These are phyloP conservation scores for Lasiosphaeriaceae sp. DNA, from an alignment of 495 filamentous ascomycete genomes.

Conservation along the genomic window DNA sequence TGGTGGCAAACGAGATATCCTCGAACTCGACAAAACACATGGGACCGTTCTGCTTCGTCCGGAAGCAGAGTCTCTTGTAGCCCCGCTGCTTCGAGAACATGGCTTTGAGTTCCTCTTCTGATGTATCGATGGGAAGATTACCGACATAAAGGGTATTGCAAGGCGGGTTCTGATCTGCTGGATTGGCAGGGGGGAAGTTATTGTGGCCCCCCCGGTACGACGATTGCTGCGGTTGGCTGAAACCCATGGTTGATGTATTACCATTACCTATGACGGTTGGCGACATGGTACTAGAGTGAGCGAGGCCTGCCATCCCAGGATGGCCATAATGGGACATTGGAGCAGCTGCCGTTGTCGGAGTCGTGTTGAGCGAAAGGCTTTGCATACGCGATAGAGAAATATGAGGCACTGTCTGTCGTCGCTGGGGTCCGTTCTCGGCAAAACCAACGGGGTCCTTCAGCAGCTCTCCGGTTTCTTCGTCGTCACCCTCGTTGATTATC, in stretches of 20 bases:
- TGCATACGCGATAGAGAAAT: slow-evolving; percentile 68
- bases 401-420: slow-evolving; percentile 72
- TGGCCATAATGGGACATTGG: slow-evolving; percentile 51
- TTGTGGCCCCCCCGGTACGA: slow-evolving; percentile 55
- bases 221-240: slow-evolving; percentile 50
- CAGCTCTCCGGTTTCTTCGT: slow-evolving; percentile 80
- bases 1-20: slow-evolving; percentile 89
- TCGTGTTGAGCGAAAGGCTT: slow-evolving; percentile 67
- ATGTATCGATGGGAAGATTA: slow-evolving; percentile 89
- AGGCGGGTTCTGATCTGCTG: slow-evolving; percentile 94
- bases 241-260: slow-evolving; percentile 33
- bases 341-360: slow-evolving; percentile 42
- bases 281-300: slow-evolving; percentile 57
- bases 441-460: slow-evolving; percentile 82
- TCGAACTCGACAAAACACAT: slow-evolving; percentile 99
- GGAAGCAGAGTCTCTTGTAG: slow-evolving; percentile 93
- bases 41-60: slow-evolving; percentile 96
- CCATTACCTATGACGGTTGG: slow-evolving; percentile 48
- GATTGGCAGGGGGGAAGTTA: slow-evolving; percentile 81
- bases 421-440: slow-evolving; percentile 67
- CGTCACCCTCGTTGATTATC: slow-evolving; percentile 81
- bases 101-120: slow-evolving; percentile 92
- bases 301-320: slow-evolving; percentile 36
- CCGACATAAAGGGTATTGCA: slow-evolving; percentile 98
- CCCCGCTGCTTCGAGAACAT: slow-evolving; percentile 93